Evolutionary conservation across 768 basidiomycete species (phyloP).

Genomic region (Russula virescens): DNA sequence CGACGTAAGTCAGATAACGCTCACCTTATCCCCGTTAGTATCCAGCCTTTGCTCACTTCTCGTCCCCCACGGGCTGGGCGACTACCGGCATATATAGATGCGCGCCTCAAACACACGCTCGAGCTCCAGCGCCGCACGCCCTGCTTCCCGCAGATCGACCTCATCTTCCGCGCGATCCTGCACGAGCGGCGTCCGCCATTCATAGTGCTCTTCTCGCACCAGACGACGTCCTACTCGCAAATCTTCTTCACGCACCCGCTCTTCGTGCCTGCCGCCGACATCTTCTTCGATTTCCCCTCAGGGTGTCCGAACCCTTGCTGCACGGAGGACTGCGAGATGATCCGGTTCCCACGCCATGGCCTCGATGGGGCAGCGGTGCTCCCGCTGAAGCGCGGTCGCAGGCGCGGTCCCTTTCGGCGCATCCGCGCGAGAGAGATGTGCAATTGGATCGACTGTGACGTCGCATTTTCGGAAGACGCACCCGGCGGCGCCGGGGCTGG

Average conservation of each 20-base stretch:
- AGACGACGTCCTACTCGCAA: slow-evolving; percentile 75
- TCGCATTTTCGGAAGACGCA: slow-evolving; percentile 51
- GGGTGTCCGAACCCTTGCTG: slow-evolving; percentile 77
- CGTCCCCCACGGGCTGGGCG: too few relatives aligned
- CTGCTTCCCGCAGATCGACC: slow-evolving; percentile 78
- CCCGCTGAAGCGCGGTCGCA: slow-evolving; percentile 50
- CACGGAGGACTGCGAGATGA: slow-evolving; percentile 78
- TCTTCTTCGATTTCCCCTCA: slow-evolving; percentile 73
- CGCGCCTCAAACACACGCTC: slow-evolving; percentile 62
- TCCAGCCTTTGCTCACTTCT: too few relatives aligned
- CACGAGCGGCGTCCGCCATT: slow-evolving; percentile 74
- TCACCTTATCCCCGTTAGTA: too few relatives aligned
- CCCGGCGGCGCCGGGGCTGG: slow-evolving; percentile 16
- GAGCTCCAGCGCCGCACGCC: slow-evolving; percentile 66
- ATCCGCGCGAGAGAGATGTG: slow-evolving; percentile 62
- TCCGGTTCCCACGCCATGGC: slow-evolving; percentile 67
- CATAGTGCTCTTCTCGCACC: slow-evolving; percentile 72
- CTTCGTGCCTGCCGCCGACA: slow-evolving; percentile 65
- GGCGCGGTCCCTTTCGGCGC: slow-evolving; percentile 36
- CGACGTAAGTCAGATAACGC: slow-evolving; percentile 40
- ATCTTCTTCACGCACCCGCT: slow-evolving; percentile 70
- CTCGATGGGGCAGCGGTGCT: slow-evolving; percentile 56
- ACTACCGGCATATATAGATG: slow-evolving; percentile 36
- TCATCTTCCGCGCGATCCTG: slow-evolving; percentile 68
- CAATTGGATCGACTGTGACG: slow-evolving; percentile 75